Percentiles rank a stretch among this genome's conserved stretches.
Evolutionary conservation across 345 rosid species (phyloP).

Genomic region (Sapria himalayana): DNA sequence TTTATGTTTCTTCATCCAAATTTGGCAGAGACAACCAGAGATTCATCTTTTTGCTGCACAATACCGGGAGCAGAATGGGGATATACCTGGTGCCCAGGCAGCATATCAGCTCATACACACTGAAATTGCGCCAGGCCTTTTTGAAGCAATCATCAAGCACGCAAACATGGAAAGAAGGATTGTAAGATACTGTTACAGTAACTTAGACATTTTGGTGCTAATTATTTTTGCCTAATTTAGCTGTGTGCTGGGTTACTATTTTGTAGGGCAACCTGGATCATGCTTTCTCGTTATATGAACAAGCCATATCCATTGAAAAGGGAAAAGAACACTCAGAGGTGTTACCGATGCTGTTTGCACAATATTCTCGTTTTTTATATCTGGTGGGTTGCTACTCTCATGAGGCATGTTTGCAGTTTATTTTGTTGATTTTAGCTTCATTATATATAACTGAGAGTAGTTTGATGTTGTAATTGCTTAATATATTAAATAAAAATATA

Average conservation of each 20-base stretch:
- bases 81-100: conserved; percentile 70
- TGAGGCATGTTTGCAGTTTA: too few relatives aligned
- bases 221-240: conserved; percentile 6
- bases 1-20: background rate
- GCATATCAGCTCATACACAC: conserved; percentile 66
- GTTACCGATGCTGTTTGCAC: conserved; percentile 71
- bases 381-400: conserved; percentile 44
- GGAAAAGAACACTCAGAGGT: conserved; percentile 73
- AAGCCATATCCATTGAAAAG: conserved; percentile 85
- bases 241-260: conserved; percentile 9
- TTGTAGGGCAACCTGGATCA: conserved; percentile 66
- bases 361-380: conserved; percentile 51
- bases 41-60: conserved; percentile 85
- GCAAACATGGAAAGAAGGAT: conserved; percentile 85
- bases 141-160: conserved; percentile 89
- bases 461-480: background rate
- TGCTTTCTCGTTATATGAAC: conserved; percentile 63
- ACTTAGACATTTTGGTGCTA: too few relatives aligned
- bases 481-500: too few relatives aligned
- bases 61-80: conserved; percentile 70
- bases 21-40: conserved; percentile 68
- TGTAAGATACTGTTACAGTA: conserved; percentile 29
- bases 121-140: conserved; percentile 81
- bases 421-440: too few relatives aligned
- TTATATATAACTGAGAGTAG: too few relatives aligned